Evolutionary conservation across 208 protist genomes (phyloP).

Genomic region (Porcisia deanei): DNA sequence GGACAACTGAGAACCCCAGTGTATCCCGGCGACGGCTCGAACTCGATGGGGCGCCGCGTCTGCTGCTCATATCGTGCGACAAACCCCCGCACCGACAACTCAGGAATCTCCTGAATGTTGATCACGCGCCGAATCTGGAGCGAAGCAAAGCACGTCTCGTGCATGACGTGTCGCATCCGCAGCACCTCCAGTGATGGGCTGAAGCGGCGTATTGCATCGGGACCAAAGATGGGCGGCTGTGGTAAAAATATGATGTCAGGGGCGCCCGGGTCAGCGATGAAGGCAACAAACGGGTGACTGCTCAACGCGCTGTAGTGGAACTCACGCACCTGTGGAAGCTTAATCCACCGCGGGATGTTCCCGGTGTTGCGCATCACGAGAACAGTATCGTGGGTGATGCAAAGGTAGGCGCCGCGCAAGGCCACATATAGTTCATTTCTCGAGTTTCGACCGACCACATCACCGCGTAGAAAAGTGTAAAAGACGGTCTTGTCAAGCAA

Average conservation of each 20-base stretch:
- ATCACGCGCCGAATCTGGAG: constrained; percentile 47
- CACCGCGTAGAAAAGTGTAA: constrained; percentile 57
- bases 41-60: constrained; percentile 37
- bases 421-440: constrained; percentile 35
- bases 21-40: constrained; percentile 35
- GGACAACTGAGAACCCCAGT: constrained; percentile 51
- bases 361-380: constrained; percentile 58
- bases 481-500: constrained; percentile 62
- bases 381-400: constrained; percentile 72
- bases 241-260: constrained; percentile 70
- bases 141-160: constrained; percentile 61
- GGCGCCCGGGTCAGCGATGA: constrained; percentile 49
- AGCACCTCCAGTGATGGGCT: constrained; percentile 39
- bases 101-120: constrained; percentile 34
- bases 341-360: constrained; percentile 63
- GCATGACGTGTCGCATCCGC: constrained; percentile 39
- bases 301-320: constrained; percentile 54
- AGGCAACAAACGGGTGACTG: constrained; percentile 50
- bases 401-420: constrained; percentile 49
- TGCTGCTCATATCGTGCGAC: constrained; percentile 33
- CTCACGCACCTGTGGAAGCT: constrained; percentile 45
- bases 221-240: constrained; percentile 52
- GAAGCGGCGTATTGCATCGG: constrained; percentile 40
- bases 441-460: constrained; percentile 51
- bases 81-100: constrained; percentile 30